Base-by-base conservation (phyloP, 495 filamentous ascomycete species). In the Pyronema domesticum region DNA sequence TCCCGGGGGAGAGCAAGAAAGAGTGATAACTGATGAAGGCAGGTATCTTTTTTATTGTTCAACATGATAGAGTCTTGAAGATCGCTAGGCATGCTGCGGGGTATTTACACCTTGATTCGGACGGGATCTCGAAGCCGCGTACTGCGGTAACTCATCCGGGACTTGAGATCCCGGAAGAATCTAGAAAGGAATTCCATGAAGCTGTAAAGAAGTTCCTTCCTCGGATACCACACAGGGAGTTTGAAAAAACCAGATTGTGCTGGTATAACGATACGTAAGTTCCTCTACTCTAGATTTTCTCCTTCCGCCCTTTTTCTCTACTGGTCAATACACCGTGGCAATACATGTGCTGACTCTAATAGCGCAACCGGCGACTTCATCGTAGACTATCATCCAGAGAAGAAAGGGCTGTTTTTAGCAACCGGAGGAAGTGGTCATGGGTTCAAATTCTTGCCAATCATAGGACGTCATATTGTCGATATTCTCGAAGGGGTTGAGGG, bases 361-460 rank as follows among this genome's bases (percentile, higher is more conserved):
- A 93, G 86, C 11, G 74, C 83, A 7, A 78, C 74, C 13, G 85
- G 78, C 6, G 82, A 94, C 65, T 95, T 88, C 70, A 70, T 95
- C 34, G 74, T 94, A 54, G 75, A 79, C 53, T 85, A 83, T 57
- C 84, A 91, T 57, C 86, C 86, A 0, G 62, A 67, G 7, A 77
- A 78, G 64, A 60, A 73, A 19, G 75, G 76, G 10, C 69, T 94
- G 15, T 88, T 94, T 67, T 62, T 95, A 11, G 82, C 85, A 1
- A 89, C 84, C 0, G 88, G 88, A 11, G 88, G 84, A 11, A 85
- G 80, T 60, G 88, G 88, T 1, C 89, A 95, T 66, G 88, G 67
- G 3, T 94, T 82, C 71, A 94, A 94, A 65, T 94, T 94, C 66
- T 68, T 94, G 66, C 88, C 88, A 1, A 80, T 94, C 13, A 67